phyloP scores from a whole-genome alignment of 352 stramenopile species.

The Globisporangium paroecandrum region DNA sequence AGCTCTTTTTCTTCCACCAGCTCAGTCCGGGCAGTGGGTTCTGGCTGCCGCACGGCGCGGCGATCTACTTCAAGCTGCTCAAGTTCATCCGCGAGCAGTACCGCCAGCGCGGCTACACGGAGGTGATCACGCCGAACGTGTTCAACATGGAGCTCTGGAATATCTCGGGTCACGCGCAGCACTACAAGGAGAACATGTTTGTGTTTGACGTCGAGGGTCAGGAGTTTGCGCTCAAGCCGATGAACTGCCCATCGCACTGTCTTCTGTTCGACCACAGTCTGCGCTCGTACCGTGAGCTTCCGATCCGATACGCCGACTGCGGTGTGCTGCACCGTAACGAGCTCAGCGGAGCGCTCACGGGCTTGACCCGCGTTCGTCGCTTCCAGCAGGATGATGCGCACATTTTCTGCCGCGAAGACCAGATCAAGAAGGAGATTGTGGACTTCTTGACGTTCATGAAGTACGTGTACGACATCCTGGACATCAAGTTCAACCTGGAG shows the following conservation, averaged over 20 bases:
- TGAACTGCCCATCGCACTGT: constrained; percentile 99
- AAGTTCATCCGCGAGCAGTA: constrained; percentile 87
- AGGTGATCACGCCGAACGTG: constrained; percentile 97
- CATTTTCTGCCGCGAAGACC: constrained; percentile 96
- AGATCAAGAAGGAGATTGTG: constrained; percentile 96
- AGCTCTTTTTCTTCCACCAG: constrained; percentile 95
- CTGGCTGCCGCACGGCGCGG: constrained; percentile 96
- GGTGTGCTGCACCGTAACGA: constrained; percentile 96
- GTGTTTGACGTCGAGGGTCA: constrained; percentile 82
- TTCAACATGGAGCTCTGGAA: constrained; percentile 98
- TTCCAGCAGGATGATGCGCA: constrained; percentile 99
- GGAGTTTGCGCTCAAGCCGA: constrained; percentile 97
- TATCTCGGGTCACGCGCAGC: constrained; percentile 95
- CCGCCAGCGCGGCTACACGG: constrained; percentile 89
- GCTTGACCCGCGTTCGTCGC: constrained; percentile 94
- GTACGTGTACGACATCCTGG: constrained; percentile 93
- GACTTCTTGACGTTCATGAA: constrained; percentile 92
- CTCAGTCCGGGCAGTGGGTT: constrained; percentile 97
- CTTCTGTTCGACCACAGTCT: constrained; percentile 95
- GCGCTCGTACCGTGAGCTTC: constrained; percentile 95
- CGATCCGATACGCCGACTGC: constrained; percentile 93
- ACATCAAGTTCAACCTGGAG: constrained; percentile 91
- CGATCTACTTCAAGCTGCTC: constrained; percentile 97
- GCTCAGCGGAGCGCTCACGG: constrained; percentile 93
- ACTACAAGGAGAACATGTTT: constrained; percentile 98